A percentile compares a stretch with the other conserved stretches of the same genome.
phyloP scores from a whole-genome alignment of 176 grass and related monocot genomes.

The Phyllostachys edulis region DNA sequence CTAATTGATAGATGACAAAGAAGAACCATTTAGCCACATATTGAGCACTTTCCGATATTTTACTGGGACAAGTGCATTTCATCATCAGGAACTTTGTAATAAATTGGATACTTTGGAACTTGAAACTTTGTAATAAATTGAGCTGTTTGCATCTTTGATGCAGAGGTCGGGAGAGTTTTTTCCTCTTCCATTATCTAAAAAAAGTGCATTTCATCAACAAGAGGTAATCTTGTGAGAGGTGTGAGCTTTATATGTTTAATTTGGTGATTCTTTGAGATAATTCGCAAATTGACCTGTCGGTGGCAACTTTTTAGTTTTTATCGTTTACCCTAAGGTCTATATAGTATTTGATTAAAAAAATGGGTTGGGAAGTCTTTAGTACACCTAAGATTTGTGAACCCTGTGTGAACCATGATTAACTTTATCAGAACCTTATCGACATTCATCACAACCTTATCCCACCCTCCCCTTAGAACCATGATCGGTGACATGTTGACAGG shows the following conservation, averaged over 20 bases:
- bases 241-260: not conserved
- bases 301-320: not conserved
- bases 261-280: conserved; percentile 3
- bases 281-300: not conserved
- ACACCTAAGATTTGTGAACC: not conserved
- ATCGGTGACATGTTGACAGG: not conserved
- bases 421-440: conserved; percentile 22
- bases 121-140: too few relatives aligned
- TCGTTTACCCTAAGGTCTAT: not conserved
- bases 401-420: not conserved
- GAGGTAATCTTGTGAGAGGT: not conserved
- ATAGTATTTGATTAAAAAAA: not conserved
- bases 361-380: not conserved
- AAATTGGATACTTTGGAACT: too few relatives aligned
- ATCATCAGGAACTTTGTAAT: too few relatives aligned
- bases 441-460: conserved; percentile 1
- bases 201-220: conserved; percentile 16
- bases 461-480: not conserved
- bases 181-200: too few relatives aligned
- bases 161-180: too few relatives aligned
- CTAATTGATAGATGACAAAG: not conserved
- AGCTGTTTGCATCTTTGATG: too few relatives aligned
- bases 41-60: not conserved
- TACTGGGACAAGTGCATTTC: conserved; percentile 5
- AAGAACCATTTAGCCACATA: not conserved